Evolutionary conservation across 2,329 filamentous ascomycete species (phyloP).

Genomic region (Pseudofabraea citricarpa): DNA sequence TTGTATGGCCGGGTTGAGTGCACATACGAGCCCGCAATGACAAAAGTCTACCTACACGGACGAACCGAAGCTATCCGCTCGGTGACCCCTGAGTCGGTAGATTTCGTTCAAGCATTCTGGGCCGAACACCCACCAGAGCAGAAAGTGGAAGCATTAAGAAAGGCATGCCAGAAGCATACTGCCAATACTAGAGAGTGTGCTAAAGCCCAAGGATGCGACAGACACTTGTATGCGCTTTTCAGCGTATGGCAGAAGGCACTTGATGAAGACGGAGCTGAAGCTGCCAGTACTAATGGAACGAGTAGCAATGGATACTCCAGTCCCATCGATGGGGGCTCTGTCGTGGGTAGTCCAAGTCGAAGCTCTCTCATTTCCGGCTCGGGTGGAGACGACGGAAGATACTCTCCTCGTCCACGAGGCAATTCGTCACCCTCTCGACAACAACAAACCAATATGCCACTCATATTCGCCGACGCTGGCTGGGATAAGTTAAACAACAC

Average conservation of each 20-base stretch:
- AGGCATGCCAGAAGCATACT: conserved; percentile 79
- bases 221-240: conserved; percentile 90
- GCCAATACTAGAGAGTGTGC: conserved; percentile 77
- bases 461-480: conserved; percentile 79
- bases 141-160: conserved; percentile 81
- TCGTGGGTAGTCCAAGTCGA: conserved; percentile 48
- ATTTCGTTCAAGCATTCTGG: conserved; percentile 94
- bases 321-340: conserved; percentile 40
- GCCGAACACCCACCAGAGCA: conserved; percentile 75
- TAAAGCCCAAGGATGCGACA: conserved; percentile 85
- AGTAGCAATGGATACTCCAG: conserved; percentile 62
- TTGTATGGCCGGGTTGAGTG: conserved; percentile 91
- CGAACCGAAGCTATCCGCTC: conserved; percentile 90
- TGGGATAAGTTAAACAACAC: conserved; percentile 97
- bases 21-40: conserved; percentile 98
- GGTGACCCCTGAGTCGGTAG: conserved; percentile 76
- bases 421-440: conserved; percentile 48
- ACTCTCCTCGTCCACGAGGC: conserved; percentile 34
- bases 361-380: conserved; percentile 45
- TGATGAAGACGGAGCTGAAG: conserved; percentile 61
- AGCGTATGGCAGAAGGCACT: conserved; percentile 90
- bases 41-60: conserved; percentile 87
- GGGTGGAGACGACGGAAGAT: conserved; percentile 24
- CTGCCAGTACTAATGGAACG: conserved; percentile 42
- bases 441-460: conserved; percentile 55